A percentile compares a stretch with the other conserved stretches of the same genome.
phyloP scores from a whole-genome alignment of 352 stramenopile genomes.

The Phytophthora palmivora region DNA sequence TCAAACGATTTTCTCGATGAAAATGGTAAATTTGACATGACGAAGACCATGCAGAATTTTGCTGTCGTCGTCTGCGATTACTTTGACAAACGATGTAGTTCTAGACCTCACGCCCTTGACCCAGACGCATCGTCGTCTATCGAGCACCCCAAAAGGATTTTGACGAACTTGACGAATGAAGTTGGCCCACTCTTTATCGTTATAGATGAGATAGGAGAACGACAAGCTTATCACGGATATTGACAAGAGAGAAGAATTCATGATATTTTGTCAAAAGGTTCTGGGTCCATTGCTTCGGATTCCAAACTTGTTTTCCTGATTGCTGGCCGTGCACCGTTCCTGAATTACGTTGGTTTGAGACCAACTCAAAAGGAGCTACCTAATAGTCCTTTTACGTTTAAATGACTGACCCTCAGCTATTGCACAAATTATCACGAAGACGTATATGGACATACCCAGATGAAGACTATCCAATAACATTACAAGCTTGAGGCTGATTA shows the following conservation, averaged over 20 bases:
- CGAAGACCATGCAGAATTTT: no score
- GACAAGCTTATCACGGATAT: neutral
- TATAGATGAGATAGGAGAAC: slow-evolving; percentile 18
- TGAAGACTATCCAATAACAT: no score
- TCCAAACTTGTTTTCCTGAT: slow-evolving; percentile 27
- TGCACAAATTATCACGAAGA: no score
- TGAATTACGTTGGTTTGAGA: slow-evolving; percentile 9
- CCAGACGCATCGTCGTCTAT: neutral
- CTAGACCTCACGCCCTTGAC: neutral
- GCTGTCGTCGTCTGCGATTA: neutral
- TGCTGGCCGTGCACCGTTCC: slow-evolving; percentile 14
- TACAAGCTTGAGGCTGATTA: no score
- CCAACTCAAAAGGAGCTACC: no score
- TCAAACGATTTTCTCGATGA: neutral
- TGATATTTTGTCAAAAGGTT: neutral
- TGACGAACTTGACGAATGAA: slow-evolving; percentile 19
- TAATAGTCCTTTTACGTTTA: no score
- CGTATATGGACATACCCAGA: no score
- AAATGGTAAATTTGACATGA: neutral
- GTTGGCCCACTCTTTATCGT: slow-evolving; percentile 35
- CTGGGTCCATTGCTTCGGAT: slow-evolving; percentile 5
- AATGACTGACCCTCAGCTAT: no score
- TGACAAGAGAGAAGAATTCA: neutral
- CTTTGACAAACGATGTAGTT: neutral
- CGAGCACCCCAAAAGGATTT: no score